Percentiles rank a stretch among this genome's conserved stretches.
Evolutionary conservation across 257 asterid species (phyloP).

Genomic region (Verbascum thapsus): DNA sequence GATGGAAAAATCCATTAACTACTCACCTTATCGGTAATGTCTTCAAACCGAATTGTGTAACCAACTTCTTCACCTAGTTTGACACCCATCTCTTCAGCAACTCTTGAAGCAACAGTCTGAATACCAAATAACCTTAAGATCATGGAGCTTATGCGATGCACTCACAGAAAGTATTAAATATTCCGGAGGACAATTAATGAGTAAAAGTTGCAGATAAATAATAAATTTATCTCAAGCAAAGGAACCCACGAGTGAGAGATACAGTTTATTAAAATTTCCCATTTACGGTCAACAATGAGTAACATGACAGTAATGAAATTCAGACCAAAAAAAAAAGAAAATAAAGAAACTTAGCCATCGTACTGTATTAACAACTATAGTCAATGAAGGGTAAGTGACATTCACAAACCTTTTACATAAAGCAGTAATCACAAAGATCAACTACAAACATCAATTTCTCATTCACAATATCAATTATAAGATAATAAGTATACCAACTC

Average conservation of each 20-base stretch:
- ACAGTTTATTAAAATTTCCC: neutral
- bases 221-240: constrained; percentile 1
- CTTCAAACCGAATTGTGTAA: constrained; percentile 95
- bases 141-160: constrained; percentile 8
- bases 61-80: constrained; percentile 96
- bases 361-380: too few relatives aligned
- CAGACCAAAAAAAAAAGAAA: neutral
- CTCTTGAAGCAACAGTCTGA: constrained; percentile 87
- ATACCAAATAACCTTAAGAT: constrained; percentile 22
- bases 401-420: neutral
- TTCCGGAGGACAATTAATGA: neutral
- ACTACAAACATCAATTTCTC: neutral
- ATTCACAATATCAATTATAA: neutral
- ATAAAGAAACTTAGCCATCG: neutral
- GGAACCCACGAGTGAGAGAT: neutral
- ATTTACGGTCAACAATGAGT: neutral
- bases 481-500: neutral
- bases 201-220: constrained; percentile 5
- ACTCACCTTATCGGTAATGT: constrained; percentile 71
- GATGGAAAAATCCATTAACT: constrained; percentile 24
- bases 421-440: neutral
- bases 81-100: constrained; percentile 94
- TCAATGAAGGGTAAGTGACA: neutral
- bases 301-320: constrained; percentile 6
- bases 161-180: constrained; percentile 1